These are phyloP conservation scores for Glutinoglossum americanum DNA, from an alignment of 495 filamentous ascomycete genomes.

Conservation along the genomic window DNA sequence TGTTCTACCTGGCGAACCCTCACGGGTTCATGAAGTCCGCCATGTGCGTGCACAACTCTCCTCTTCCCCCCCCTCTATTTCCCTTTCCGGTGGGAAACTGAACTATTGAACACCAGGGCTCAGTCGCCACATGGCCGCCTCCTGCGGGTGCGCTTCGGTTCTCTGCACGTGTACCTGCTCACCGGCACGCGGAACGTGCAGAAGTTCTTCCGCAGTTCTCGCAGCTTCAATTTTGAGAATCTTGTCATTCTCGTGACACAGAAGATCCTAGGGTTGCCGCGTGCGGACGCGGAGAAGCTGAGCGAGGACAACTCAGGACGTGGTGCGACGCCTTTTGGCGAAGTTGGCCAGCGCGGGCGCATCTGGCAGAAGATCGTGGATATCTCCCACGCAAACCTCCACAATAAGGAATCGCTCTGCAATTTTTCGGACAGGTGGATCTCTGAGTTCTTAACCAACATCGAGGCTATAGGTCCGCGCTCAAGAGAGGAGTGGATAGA, in stretches of 20 bases:
- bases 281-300: background rate
- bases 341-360: background rate
- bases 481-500: background rate
- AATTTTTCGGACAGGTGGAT: background rate
- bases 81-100: background rate
- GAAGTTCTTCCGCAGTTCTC: background rate
- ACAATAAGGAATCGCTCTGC: background rate
- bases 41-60: background rate
- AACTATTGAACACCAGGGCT: too few species aligned
- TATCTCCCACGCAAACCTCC: background rate
- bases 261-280: background rate
- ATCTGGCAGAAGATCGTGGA: background rate
- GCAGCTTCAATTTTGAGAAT: background rate
- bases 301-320: background rate
- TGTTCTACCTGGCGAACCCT: background rate
- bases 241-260: background rate
- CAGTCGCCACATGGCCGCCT: too few species aligned
- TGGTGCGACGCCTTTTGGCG: background rate
- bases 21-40: background rate
- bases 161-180: background rate
- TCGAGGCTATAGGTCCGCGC: background rate
- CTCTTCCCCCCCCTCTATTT: background rate
- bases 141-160: background rate
- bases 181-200: background rate
- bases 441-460: background rate